These are phyloP conservation scores for Phytophthora vignae DNA, from an alignment of 352 stramenopile species.

Conservation along the genomic window DNA sequence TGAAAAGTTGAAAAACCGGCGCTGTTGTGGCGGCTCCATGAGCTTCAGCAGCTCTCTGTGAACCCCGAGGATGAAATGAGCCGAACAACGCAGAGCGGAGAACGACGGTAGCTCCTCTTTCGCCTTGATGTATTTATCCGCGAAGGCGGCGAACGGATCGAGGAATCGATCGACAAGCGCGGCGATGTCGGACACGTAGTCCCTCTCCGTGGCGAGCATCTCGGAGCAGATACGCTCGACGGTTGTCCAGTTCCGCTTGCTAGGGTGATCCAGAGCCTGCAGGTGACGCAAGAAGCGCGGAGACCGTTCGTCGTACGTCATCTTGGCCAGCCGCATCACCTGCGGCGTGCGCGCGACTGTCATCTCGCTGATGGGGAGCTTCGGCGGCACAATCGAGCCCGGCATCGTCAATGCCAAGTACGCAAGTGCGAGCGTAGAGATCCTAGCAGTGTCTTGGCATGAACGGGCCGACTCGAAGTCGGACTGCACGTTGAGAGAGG, in stretches of 20 bases:
- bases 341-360: slow-evolving; percentile 17
- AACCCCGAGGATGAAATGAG: slow-evolving; percentile 34
- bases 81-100: slow-evolving; percentile 18
- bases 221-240: slow-evolving; percentile 42
- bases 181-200: slow-evolving; percentile 41
- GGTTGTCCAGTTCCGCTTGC: slow-evolving; percentile 38
- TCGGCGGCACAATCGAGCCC: slow-evolving; percentile 18
- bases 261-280: slow-evolving; percentile 31
- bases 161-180: slow-evolving; percentile 33
- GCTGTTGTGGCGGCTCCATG: slow-evolving; percentile 19
- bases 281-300: slow-evolving; percentile 40
- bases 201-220: slow-evolving; percentile 38
- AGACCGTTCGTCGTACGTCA: slow-evolving; percentile 31
- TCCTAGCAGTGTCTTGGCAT: not conserved
- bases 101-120: slow-evolving; percentile 31
- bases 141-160: slow-evolving; percentile 31
- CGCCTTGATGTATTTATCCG: slow-evolving; percentile 8
- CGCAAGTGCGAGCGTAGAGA: not conserved
- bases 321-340: slow-evolving; percentile 25
- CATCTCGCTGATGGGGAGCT: slow-evolving; percentile 21
- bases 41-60: slow-evolving; percentile 36
- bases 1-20: slow-evolving; percentile 27
- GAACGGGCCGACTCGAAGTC: not conserved
- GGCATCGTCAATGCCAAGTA: slow-evolving; percentile 22
- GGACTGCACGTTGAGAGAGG: slow-evolving; percentile 20